A percentile compares a stretch with the other conserved stretches of the same genome.
Conservation (phyloP, 805 yeast species). For the Candida koratica region DNA sequence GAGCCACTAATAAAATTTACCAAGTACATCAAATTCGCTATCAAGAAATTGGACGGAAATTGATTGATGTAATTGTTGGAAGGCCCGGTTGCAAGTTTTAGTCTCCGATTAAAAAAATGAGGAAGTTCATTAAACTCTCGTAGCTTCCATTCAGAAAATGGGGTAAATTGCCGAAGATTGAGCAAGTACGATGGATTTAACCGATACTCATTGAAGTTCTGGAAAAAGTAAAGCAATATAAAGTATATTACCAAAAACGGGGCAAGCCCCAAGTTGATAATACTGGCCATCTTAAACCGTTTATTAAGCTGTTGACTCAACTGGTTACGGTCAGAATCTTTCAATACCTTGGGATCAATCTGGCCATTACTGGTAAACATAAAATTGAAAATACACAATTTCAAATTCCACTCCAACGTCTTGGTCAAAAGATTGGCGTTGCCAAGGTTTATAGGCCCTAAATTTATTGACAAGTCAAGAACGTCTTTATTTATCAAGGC, state of each 20-base stretch:
- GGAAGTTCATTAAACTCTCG: constrained; percentile 92
- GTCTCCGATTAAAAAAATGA: constrained; percentile 77
- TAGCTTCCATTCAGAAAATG: constrained; percentile 91
- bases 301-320: constrained; percentile 68
- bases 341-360: constrained; percentile 64
- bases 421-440: constrained; percentile 56
- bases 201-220: constrained; percentile 89
- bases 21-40: constrained; percentile 35
- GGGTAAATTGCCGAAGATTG: constrained; percentile 75
- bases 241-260: constrained; percentile 86
- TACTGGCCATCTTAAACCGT: constrained; percentile 83
- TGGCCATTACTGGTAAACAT: constrained; percentile 83
- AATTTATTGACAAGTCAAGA: constrained; percentile 54
- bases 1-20: constrained; percentile 76
- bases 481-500: constrained; percentile 81
- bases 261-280: constrained; percentile 74
- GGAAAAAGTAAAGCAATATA: constrained; percentile 76
- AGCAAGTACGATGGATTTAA: constrained; percentile 80
- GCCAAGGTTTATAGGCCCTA: constrained; percentile 15
- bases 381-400: constrained; percentile 81
- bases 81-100: constrained; percentile 71
- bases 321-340: constrained; percentile 62
- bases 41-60: constrained; percentile 72
- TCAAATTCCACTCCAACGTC: constrained; percentile 92
- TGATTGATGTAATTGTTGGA: constrained; percentile 84